Base-by-base conservation (phyloP, 345 rosid species). In the Sisymbrium altissimum region DNA sequence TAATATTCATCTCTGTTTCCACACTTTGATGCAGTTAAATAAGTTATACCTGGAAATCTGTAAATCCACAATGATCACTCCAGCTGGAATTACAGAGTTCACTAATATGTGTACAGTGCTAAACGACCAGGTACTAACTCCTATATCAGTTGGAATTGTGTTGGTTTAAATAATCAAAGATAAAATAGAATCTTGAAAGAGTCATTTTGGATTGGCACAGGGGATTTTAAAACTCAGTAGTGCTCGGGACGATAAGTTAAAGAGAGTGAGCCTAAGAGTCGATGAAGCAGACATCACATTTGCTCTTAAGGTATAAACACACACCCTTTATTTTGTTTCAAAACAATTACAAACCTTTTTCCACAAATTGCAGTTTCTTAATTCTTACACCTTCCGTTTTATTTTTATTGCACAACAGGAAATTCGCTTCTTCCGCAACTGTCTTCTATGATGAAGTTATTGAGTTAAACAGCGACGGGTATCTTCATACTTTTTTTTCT, bases 371-470 rank as follows among this genome's bases (percentile, higher is more conserved):
- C 49, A 49, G 6, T 49, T 67, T 64, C 12, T 69, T 9, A 35
- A 9, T 19, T 12, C 13, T 27, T 10, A 59, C 36, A 40, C 38
- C 2, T 43, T 53, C 11, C 9, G 0, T 12, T 52, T 62, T 32
- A n/a, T 18, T 18, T 9, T n/a, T 14, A 36, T 59, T 62, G 52
- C 33, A 39, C 19, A 71, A 74, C 96, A 93, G 96, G 97, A 95
- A 57, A 77, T 88, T 78, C 89, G 97, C 41, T 89, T 89, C 84
- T 94, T 91, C 69, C 82, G 93, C 77, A 91, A 83, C 66, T 91
- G 95, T 77, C 96, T 94, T 68, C 84, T 78, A 65, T 84, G 80
- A 80, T 65, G 41, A 61, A 62, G 62, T 56, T 63, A 17, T 1
- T 62, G 76, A 63, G 44, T 58, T 10, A 35, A 7, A 70, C 41